Conservation (phyloP, 2,329 filamentous ascomycete genomes). For the Cercospora zeina region DNA sequence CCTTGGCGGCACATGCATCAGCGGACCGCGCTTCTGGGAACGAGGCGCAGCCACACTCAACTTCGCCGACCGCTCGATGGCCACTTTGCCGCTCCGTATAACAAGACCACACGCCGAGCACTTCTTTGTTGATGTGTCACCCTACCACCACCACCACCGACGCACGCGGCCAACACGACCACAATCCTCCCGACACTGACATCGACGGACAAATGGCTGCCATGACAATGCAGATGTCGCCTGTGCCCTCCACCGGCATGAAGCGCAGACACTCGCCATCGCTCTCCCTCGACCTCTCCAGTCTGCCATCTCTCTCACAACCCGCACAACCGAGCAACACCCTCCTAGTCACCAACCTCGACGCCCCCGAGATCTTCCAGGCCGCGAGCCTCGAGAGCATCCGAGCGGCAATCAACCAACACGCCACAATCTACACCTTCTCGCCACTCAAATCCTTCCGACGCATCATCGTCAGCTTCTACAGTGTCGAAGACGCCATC, state of each 20-base stretch:
- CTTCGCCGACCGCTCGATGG: not conserved
- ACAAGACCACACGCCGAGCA: not conserved
- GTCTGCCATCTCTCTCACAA: constrained; percentile 66
- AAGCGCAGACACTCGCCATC: constrained; percentile 44
- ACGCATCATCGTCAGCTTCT: constrained; percentile 78
- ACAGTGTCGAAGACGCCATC: constrained; percentile 67
- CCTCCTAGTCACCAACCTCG: constrained; percentile 78
- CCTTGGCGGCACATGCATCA: constrained; percentile 8
- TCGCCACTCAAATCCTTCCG: constrained; percentile 79
- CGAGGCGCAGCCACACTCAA: constrained; percentile 12
- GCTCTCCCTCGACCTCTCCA: constrained; percentile 72
- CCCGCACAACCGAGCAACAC: constrained; percentile 81
- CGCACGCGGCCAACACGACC: not conserved
- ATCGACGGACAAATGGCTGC: constrained; percentile 20
- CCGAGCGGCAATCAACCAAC: constrained; percentile 66
- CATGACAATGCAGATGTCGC: constrained; percentile 25
- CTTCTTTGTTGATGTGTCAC: constrained; percentile 12
- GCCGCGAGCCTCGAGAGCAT: constrained; percentile 72
- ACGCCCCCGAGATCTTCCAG: constrained; percentile 71
- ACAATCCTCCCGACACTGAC: not conserved
- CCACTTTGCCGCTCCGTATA: constrained; percentile 1
- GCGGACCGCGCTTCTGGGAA: not conserved
- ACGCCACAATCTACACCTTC: constrained; percentile 75
- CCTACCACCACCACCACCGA: not conserved
- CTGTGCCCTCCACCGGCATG: constrained; percentile 22